A percentile compares a stretch with the other conserved stretches of the same genome.
phyloP scores from a whole-genome alignment of 371 early-diverging fungal species.

The Syncephalastrum racemosum region DNA sequence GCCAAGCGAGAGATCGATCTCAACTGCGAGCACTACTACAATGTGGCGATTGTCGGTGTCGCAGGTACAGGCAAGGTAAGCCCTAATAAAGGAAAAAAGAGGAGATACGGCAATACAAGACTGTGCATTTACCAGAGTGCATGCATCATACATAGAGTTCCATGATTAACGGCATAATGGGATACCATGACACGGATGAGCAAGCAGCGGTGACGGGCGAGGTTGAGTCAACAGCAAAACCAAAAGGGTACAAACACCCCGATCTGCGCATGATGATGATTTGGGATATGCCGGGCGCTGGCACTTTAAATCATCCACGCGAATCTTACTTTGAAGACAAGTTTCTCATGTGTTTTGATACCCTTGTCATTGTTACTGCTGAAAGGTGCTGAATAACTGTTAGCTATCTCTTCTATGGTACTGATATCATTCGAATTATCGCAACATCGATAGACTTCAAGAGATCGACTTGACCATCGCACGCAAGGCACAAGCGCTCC shows the following conservation, averaged over 20 bases:
- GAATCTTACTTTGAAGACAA: slow-evolving; percentile 50
- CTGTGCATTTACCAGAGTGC: too few species aligned
- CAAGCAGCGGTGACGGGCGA: slow-evolving; percentile 43
- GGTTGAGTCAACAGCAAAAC: slow-evolving; percentile 36
- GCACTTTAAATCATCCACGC: slow-evolving; percentile 36
- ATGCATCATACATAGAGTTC: slow-evolving; percentile 41
- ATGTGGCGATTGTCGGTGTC: slow-evolving; percentile 42
- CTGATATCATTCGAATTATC: too few species aligned
- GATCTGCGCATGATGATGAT: slow-evolving; percentile 41
- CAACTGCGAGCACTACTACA: slow-evolving; percentile 35
- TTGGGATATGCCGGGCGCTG: slow-evolving; percentile 56
- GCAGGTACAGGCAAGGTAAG: slow-evolving; percentile 43
- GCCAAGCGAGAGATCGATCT: slow-evolving; percentile 35
- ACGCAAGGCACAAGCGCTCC: slow-evolving; percentile 30
- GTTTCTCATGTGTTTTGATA: slow-evolving; percentile 46
- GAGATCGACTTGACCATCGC: slow-evolving; percentile 39
- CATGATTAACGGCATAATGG: slow-evolving; percentile 46
- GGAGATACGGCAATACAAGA: too few species aligned
- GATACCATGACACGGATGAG: slow-evolving; percentile 34
- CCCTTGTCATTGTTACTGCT: slow-evolving; percentile 43
- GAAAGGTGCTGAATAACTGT: slow-evolving; percentile 33
- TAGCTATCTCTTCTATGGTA: too few species aligned
- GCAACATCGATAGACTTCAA: slow-evolving; percentile 22
- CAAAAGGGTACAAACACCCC: slow-evolving; percentile 42
- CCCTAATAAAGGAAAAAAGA: too few species aligned